These are phyloP conservation scores for Hydnomerulius pinastri DNA, from an alignment of 768 basidiomycete genomes.

Conservation along the genomic window DNA sequence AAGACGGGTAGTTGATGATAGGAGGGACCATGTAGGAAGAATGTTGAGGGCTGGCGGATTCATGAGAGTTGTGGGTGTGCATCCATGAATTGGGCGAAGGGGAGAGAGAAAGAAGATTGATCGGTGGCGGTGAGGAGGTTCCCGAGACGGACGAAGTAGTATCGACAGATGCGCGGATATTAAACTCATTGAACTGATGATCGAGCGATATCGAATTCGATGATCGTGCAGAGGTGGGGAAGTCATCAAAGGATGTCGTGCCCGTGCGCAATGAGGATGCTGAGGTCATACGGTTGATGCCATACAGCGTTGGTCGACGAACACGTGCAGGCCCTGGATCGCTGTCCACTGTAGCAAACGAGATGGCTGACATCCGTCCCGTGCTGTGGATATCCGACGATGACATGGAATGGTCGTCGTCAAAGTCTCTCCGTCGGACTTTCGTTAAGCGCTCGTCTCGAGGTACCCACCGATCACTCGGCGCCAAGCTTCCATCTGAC, in stretches of 20 bases:
- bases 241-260: constrained; percentile 69
- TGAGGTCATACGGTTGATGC: constrained; percentile 74
- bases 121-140: constrained; percentile 73
- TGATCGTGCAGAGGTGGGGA: constrained; percentile 69
- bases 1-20: constrained; percentile 40
- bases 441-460: constrained; percentile 69
- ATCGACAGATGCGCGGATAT: constrained; percentile 68
- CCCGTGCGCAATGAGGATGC: constrained; percentile 65
- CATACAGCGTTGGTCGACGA: constrained; percentile 63
- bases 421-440: constrained; percentile 78
- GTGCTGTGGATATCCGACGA: constrained; percentile 82
- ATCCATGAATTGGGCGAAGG: constrained; percentile 63
- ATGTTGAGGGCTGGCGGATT: constrained; percentile 36
- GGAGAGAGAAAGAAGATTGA: constrained; percentile 73
- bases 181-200: constrained; percentile 77
- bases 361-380: constrained; percentile 74
- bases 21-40: constrained; percentile 38
- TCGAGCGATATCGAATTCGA: constrained; percentile 81
- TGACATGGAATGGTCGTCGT: constrained; percentile 91
- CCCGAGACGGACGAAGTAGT: constrained; percentile 57
- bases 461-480: constrained; percentile 47
- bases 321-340: constrained; percentile 78
- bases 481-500: constrained; percentile 34
- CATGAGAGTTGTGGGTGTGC: constrained; percentile 45
- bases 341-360: constrained; percentile 82